A percentile compares a stretch with the other conserved stretches of the same genome.
Evolutionary conservation across 371 early-diverging fungal species (phyloP).

Genomic region (Phascolomyces articulosus): DNA sequence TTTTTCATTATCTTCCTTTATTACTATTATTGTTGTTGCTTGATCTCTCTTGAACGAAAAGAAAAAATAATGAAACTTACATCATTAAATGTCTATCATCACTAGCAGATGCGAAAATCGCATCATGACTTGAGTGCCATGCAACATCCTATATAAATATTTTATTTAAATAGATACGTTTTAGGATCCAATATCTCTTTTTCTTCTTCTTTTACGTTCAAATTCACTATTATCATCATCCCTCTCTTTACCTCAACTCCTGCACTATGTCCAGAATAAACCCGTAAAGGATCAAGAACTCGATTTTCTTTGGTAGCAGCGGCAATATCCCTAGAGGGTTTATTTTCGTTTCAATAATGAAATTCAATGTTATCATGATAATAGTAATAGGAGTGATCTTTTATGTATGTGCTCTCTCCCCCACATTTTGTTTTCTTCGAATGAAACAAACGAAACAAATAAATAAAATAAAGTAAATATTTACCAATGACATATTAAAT

Average conservation of each 20-base stretch:
- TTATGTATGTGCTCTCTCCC: too few species aligned
- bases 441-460: too few species aligned
- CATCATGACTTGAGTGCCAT: slow-evolving; percentile 84
- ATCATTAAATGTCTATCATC: slow-evolving; percentile 91
- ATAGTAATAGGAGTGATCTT: too few species aligned
- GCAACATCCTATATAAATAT: slow-evolving; percentile 89
- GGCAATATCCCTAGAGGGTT: slow-evolving; percentile 37
- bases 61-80: slow-evolving; percentile 43
- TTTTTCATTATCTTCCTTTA: background rate
- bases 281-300: slow-evolving; percentile 76
- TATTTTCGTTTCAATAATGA: too few species aligned
- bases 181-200: too few species aligned
- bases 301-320: slow-evolving; percentile 38
- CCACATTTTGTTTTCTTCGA: too few species aligned
- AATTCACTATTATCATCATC: too few species aligned
- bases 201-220: too few species aligned
- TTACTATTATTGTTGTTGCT: too few species aligned
- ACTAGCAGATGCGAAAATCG: slow-evolving; percentile 94
- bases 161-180: too few species aligned
- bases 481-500: slow-evolving; percentile 81
- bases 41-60: too few species aligned
- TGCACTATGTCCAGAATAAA: slow-evolving; percentile 83
- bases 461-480: background rate
- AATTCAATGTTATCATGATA: too few species aligned
- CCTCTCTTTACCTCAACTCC: slow-evolving; percentile 84